phyloP scores from a whole-genome alignment of 1,139 yeast genomes.

The Spathaspora sp. region DNA sequence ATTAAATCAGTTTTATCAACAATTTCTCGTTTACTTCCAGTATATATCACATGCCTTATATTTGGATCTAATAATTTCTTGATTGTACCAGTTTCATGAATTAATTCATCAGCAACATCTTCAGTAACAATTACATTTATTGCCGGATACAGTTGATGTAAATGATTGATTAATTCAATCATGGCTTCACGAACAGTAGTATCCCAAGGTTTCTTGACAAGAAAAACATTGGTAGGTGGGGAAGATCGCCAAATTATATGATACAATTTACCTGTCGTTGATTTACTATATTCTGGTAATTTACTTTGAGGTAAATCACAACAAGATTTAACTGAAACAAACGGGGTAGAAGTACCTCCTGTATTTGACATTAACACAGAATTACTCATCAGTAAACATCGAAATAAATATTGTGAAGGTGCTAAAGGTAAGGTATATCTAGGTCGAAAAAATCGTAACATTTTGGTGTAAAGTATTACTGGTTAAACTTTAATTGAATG shows the following conservation, averaged over 20 bases:
- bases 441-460: background rate
- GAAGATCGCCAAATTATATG: slow-evolving; percentile 48
- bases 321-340: slow-evolving; percentile 10
- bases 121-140: slow-evolving; percentile 75
- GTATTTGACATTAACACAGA: background rate
- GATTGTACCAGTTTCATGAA: slow-evolving; percentile 27
- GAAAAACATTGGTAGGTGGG: slow-evolving; percentile 62
- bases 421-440: background rate
- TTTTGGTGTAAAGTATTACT: background rate
- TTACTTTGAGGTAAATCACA: slow-evolving; percentile 11
- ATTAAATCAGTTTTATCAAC: slow-evolving; percentile 63
- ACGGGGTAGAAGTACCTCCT: background rate
- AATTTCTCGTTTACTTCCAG: slow-evolving; percentile 61
- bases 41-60: slow-evolving; percentile 29
- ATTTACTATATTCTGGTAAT: slow-evolving; percentile 13
- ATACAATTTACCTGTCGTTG: slow-evolving; percentile 17
- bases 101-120: slow-evolving; percentile 73
- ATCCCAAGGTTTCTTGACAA: slow-evolving; percentile 86
- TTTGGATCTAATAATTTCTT: slow-evolving; percentile 10
- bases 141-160: slow-evolving; percentile 61
- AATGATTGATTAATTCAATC: slow-evolving; percentile 56
- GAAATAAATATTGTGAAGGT: background rate
- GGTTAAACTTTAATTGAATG: too few species aligned
- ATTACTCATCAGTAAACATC: background rate
- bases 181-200: slow-evolving; percentile 63